phyloP scores from a whole-genome alignment of 305 asterid genomes.

The Fraxinus baroniana region DNA sequence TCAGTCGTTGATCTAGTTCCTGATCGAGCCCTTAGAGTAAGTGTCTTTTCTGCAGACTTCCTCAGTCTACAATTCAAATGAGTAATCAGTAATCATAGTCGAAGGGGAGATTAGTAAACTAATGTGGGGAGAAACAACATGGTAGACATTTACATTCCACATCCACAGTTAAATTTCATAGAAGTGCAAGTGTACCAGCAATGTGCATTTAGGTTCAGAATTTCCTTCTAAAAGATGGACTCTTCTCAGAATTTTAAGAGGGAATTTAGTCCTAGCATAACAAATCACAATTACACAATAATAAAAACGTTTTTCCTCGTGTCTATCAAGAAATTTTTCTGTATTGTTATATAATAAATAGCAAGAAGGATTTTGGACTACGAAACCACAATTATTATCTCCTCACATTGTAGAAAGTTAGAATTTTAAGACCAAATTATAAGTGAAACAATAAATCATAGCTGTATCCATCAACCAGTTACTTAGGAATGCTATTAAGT shows the following conservation, averaged over 20 bases:
- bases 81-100: slow-evolving; percentile 10
- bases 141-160: not conserved
- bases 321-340: not conserved
- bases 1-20: slow-evolving; percentile 45
- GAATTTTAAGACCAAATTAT: not conserved
- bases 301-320: not conserved
- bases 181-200: slow-evolving; percentile 6
- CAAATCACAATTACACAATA: not conserved
- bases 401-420: not conserved
- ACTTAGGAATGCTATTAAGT: not conserved
- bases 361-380: not conserved
- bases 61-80: slow-evolving; percentile 39
- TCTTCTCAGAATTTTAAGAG: not conserved
- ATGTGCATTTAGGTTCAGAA: not conserved
- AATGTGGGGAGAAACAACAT: not conserved
- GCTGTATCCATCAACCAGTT: not conserved
- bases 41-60: slow-evolving; percentile 50
- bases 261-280: not conserved
- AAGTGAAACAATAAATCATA: not conserved
- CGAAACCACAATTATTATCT: not conserved
- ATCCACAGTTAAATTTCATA: not conserved
- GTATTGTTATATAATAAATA: not conserved
- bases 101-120: slow-evolving; percentile 2
- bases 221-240: slow-evolving; percentile 5
- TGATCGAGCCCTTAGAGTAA: slow-evolving; percentile 43